These are phyloP conservation scores for Ricinus communis DNA, from an alignment of 345 rosid species.

Conservation along the genomic window DNA sequence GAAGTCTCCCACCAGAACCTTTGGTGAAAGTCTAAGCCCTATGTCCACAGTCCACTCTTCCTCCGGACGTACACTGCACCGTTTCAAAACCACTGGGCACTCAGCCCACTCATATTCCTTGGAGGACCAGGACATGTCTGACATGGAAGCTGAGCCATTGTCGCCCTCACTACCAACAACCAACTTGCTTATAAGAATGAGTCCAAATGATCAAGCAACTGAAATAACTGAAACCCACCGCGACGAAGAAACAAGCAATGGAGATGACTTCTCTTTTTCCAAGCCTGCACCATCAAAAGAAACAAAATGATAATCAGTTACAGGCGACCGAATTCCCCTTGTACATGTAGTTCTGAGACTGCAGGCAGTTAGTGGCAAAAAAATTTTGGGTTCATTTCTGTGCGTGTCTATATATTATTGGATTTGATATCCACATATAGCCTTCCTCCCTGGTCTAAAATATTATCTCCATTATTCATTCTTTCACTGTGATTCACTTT, in stretches of 20 bases:
- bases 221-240: slow-evolving; percentile 35
- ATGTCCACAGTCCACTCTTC: slow-evolving; percentile 35
- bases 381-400: too few relatives aligned
- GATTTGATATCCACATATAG: too few relatives aligned
- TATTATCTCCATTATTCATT: too few relatives aligned
- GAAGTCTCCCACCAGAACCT: slow-evolving; percentile 44
- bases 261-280: slow-evolving; percentile 65
- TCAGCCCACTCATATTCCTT: slow-evolving; percentile 41
- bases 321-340: background rate
- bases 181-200: slow-evolving; percentile 37
- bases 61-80: slow-evolving; percentile 44
- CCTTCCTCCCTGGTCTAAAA: too few relatives aligned
- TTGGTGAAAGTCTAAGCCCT: slow-evolving; percentile 54
- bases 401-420: too few relatives aligned
- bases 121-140: slow-evolving; percentile 56
- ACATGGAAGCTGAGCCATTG: slow-evolving; percentile 58
- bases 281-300: slow-evolving; percentile 45
- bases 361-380: too few relatives aligned
- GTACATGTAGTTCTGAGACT: background rate
- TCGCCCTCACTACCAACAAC: slow-evolving; percentile 40
- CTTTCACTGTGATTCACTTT: too few relatives aligned
- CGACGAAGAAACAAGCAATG: slow-evolving; percentile 29
- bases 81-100: slow-evolving; percentile 83
- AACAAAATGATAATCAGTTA: slow-evolving; percentile 19
- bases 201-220: slow-evolving; percentile 21